A percentile compares a stretch with the other conserved stretches of the same genome.
Evolutionary conservation across 768 basidiomycete species (phyloP).

Genomic region (Chiua virens): DNA sequence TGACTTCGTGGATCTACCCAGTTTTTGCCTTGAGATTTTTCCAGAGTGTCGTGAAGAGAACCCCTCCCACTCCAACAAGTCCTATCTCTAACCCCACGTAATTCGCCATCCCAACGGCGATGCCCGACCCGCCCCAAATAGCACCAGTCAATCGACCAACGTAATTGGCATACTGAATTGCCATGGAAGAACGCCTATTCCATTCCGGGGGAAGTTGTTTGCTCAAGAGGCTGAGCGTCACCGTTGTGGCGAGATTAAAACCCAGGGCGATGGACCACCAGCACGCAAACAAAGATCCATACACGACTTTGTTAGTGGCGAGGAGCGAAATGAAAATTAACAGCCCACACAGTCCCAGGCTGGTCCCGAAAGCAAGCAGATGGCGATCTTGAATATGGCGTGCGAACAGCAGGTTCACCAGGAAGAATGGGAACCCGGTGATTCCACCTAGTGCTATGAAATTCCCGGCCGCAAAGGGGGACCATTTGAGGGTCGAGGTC

Average conservation of each 20-base stretch:
- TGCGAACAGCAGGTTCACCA: slow-evolving; percentile 57
- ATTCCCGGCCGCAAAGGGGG: slow-evolving; percentile 65
- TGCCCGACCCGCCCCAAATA: slow-evolving; percentile 66
- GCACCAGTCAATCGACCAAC: slow-evolving; percentile 64
- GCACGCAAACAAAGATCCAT: slow-evolving; percentile 45
- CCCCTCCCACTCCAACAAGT: slow-evolving; percentile 55
- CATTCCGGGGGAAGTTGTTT: slow-evolving; percentile 66
- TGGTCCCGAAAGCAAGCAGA: slow-evolving; percentile 52
- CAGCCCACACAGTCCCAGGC: slow-evolving; percentile 52
- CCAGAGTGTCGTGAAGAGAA: slow-evolving; percentile 59
- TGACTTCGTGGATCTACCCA: slow-evolving; percentile 35
- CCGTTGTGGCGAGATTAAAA: slow-evolving; percentile 71
- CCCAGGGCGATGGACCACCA: slow-evolving; percentile 61
- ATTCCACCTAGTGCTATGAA: slow-evolving; percentile 69
- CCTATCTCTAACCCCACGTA: slow-evolving; percentile 62
- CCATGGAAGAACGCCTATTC: slow-evolving; percentile 56
- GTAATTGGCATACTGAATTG: slow-evolving; percentile 70
- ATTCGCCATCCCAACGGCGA: slow-evolving; percentile 52
- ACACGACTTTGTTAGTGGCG: slow-evolving; percentile 38
- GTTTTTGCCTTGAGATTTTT: slow-evolving; percentile 63
- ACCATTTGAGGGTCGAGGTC: slow-evolving; percentile 46
- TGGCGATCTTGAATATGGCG: slow-evolving; percentile 60
- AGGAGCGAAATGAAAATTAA: slow-evolving; percentile 51
- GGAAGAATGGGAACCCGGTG: slow-evolving; percentile 63
- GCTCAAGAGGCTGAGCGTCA: slow-evolving; percentile 63